phyloP scores from a whole-genome alignment of 2,329 filamentous ascomycete species.

The Pleurostoma richardsiae region DNA sequence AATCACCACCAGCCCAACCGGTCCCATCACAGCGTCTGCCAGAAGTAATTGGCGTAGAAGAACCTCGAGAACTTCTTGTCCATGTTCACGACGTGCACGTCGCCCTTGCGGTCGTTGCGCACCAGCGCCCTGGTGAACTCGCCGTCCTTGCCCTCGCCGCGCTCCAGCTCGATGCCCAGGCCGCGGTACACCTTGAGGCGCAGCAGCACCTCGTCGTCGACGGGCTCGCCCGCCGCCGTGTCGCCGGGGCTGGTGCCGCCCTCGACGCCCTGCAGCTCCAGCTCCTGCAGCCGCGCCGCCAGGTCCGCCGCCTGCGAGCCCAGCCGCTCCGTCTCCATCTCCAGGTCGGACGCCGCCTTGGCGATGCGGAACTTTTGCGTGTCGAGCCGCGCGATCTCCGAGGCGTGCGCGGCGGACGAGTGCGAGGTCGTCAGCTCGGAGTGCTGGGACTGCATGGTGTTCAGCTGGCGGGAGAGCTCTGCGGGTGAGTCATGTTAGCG shows the following conservation, averaged over 20 bases:
- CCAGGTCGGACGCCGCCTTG: slow-evolving; percentile 83
- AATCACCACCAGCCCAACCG: slow-evolving; percentile 1
- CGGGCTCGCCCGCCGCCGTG: slow-evolving; percentile 28
- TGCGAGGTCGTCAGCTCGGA: slow-evolving; percentile 70
- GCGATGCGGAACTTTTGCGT: slow-evolving; percentile 91
- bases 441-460: slow-evolving; percentile 70
- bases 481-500: background rate
- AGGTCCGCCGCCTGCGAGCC: slow-evolving; percentile 73
- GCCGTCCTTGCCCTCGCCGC: slow-evolving; percentile 60
- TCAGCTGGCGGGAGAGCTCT: slow-evolving; percentile 69
- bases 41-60: slow-evolving; percentile 96
- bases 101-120: slow-evolving; percentile 78
- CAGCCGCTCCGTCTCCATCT: slow-evolving; percentile 93
- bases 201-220: slow-evolving; percentile 63
- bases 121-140: slow-evolving; percentile 85
- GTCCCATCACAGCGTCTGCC: slow-evolving; percentile 67
- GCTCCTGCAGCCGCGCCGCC: slow-evolving; percentile 68
- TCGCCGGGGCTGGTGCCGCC: slow-evolving; percentile 41
- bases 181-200: slow-evolving; percentile 88
- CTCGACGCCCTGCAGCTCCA: slow-evolving; percentile 84
- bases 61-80: slow-evolving; percentile 87
- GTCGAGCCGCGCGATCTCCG: slow-evolving; percentile 79
- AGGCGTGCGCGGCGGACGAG: slow-evolving; percentile 74
- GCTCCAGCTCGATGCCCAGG: slow-evolving; percentile 82
- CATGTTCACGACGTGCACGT: slow-evolving; percentile 92